Percentiles rank a stretch among this genome's conserved stretches.
These are phyloP conservation scores for Dacryopinax primogenitus DNA, from an alignment of 768 basidiomycete species.

Conservation along the genomic window DNA sequence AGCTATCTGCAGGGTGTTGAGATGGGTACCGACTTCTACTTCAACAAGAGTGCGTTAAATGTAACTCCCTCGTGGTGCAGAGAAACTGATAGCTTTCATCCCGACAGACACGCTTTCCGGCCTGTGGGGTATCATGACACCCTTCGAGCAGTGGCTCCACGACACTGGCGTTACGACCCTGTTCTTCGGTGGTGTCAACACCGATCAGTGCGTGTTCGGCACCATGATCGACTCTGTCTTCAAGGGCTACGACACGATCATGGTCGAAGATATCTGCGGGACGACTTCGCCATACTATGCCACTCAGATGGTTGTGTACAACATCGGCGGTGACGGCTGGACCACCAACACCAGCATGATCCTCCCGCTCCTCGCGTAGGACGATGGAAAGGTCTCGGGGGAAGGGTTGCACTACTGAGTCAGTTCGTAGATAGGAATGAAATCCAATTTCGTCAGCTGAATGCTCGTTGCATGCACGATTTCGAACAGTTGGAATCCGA, in stretches of 20 bases:
- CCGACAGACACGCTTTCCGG: constrained; percentile 2
- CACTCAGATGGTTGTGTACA: constrained; percentile 44
- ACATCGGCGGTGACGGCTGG: constrained; percentile 26
- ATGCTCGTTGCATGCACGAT: too few species aligned
- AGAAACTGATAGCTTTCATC: neutral
- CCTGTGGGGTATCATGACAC: neutral
- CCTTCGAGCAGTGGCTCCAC: neutral
- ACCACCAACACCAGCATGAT: neutral
- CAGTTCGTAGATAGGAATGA: too few species aligned
- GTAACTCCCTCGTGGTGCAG: neutral
- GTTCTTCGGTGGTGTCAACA: neutral
- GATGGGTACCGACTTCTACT: constrained; percentile 53
- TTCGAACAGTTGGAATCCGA: too few species aligned
- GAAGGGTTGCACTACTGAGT: too few species aligned
- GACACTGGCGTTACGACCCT: neutral
- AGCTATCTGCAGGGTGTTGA: constrained; percentile 41
- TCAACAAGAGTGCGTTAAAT: constrained; percentile 62
- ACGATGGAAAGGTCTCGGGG: too few species aligned
- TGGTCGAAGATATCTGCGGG: constrained; percentile 31
- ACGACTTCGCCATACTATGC: constrained; percentile 49
- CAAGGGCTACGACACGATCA: neutral
- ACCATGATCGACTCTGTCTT: neutral
- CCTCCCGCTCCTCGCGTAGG: neutral
- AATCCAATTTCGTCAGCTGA: too few species aligned
- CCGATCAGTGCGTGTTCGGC: neutral